Base-by-base conservation (phyloP, 1,139 yeast species). In the Scheffersomyces insectosa region DNA sequence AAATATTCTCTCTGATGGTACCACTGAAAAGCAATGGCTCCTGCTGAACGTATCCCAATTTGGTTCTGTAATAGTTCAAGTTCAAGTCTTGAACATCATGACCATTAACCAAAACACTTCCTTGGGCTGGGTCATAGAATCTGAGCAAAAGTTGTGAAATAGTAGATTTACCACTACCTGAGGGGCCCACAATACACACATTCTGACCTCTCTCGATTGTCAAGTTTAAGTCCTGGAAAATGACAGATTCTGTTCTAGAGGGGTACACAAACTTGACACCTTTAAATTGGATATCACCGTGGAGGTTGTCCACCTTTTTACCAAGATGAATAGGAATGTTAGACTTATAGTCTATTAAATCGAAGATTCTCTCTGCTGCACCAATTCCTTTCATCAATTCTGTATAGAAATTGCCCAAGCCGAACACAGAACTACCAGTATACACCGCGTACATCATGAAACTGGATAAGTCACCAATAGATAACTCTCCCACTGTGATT, bases 381-480 rank as follows among this genome's bases (percentile, higher is more conserved):
- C 99, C 99, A 6, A 91, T 85, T 39, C 97, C 98, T 68, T 91
- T 93, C 96, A 93, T 91, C 46, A 91, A 69, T 60, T 93, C 98
- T 1, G 96, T 85, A 59, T 90, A 91, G 61, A 91, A 91, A 47
- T 86, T 85, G 1, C 97, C 93, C 35, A 93, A 65, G 1, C 97
- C 97, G 62, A 87, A 88, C 30, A 91, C 88, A 0, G 97, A 88
- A 42, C 85, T 77, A 3, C 97, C 97, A 2, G 97, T 88, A 60
- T 88, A 91, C 34, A 90, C 91, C 0, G 97, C 93, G 65, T 91
- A 91, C 79, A 93, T 82, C 84, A 91, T 85, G 63, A 88, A 91
- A 30, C 96, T 89, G 11, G 97, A 88, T 42, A 91, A 74, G 61
- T 88, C 97, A 51, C 99, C 98, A 42, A 90, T 79, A 0, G 96